Evolutionary conservation across 371 early-diverging fungal species (phyloP).

Genomic region (Paraphysoderma sedebokerense): DNA sequence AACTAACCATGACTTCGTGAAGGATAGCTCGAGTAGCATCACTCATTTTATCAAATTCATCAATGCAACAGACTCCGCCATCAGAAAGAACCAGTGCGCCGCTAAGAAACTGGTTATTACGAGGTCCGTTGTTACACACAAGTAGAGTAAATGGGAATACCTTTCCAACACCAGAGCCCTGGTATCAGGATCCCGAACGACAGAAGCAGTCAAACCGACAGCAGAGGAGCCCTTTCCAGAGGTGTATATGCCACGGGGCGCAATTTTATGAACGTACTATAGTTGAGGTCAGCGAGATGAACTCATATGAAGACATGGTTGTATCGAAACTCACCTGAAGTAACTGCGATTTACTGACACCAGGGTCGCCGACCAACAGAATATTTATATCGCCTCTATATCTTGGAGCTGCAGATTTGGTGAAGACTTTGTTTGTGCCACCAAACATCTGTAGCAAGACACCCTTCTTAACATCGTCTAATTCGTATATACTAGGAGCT

Average conservation of each 20-base stretch:
- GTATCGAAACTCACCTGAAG: slow-evolving; percentile 28
- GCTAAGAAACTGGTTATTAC: slow-evolving; percentile 20
- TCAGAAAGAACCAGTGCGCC: slow-evolving; percentile 98
- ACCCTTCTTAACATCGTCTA: slow-evolving; percentile 97
- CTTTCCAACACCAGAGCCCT: slow-evolving; percentile 93
- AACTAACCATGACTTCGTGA: slow-evolving; percentile 95
- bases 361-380: slow-evolving; percentile 97
- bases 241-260: slow-evolving; percentile 97
- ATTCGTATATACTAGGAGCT: slow-evolving; percentile 95
- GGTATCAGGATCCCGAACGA: slow-evolving; percentile 95
- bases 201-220: slow-evolving; percentile 98
- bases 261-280: slow-evolving; percentile 84
- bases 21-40: slow-evolving; percentile 90
- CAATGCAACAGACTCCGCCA: slow-evolving; percentile 98
- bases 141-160: slow-evolving; percentile 8
- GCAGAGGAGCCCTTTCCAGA: slow-evolving; percentile 98
- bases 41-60: slow-evolving; percentile 99
- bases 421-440: slow-evolving; percentile 68
- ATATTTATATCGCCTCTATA: slow-evolving; percentile 94
- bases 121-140: background rate
- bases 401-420: slow-evolving; percentile 46
- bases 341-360: slow-evolving; percentile 97
- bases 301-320: too few species aligned
- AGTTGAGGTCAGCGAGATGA: background rate
- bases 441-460: slow-evolving; percentile 96